phyloP scores from a whole-genome alignment of 768 basidiomycete species.

The Lentinula raphanica region DNA sequence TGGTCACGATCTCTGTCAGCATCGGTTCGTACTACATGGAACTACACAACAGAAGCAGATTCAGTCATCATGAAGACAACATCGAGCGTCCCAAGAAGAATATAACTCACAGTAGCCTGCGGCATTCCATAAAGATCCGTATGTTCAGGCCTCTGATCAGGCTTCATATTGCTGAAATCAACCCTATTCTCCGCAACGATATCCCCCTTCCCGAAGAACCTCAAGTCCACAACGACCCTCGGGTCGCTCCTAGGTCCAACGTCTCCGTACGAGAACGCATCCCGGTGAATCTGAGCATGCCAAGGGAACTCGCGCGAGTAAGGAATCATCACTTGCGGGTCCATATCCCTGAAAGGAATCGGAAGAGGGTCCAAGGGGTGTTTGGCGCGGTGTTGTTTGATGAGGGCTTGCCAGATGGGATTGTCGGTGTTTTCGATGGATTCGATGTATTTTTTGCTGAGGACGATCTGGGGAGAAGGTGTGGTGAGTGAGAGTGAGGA shows the following conservation, averaged over 20 bases:
- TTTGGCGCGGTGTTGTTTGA: background rate
- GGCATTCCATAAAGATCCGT: constrained; percentile 28
- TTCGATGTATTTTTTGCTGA: background rate
- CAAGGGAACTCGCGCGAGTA: constrained; percentile 17
- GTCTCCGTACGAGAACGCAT: constrained; percentile 31
- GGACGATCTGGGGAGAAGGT: background rate
- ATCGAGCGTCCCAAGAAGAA: background rate
- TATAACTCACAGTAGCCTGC: constrained; percentile 25
- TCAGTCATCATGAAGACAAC: background rate
- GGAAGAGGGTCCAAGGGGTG: background rate
- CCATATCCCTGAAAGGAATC: background rate
- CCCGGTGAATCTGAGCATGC: constrained; percentile 31
- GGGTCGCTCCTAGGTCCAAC: constrained; percentile 22
- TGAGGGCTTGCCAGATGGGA: background rate
- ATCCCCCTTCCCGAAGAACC: constrained; percentile 21
- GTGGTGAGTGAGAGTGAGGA: background rate
- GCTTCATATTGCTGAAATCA: constrained; percentile 12
- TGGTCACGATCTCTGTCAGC: background rate
- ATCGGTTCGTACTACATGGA: background rate
- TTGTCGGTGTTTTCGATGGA: background rate
- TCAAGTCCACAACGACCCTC: constrained; percentile 27
- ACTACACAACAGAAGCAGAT: background rate
- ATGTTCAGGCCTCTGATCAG: constrained; percentile 10
- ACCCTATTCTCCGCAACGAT: constrained; percentile 3
- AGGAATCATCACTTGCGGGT: background rate